phyloP scores from a whole-genome alignment of 1,139 yeast genomes.

The Pneumocystis sp. region DNA sequence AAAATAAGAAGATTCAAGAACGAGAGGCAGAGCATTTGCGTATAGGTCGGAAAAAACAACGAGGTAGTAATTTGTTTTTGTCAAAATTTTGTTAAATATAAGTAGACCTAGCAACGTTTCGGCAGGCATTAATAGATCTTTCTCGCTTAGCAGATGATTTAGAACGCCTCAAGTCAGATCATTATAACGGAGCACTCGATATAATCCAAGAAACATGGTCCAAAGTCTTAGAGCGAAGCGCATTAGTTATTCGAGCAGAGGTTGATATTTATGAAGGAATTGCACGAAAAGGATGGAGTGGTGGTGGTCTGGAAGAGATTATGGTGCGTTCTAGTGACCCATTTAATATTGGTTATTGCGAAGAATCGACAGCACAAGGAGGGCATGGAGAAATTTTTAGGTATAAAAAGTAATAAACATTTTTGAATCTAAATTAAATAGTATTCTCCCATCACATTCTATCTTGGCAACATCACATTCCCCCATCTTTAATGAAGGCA shows the following conservation, averaged over 20 bases:
- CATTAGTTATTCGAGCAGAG: conserved; percentile 60
- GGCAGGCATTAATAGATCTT: conserved; percentile 47
- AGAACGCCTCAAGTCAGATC: conserved; percentile 59
- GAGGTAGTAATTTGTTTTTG: conserved; percentile 43
- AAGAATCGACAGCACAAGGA: not conserved
- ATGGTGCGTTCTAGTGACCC: not conserved
- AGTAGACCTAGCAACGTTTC: conserved; percentile 40
- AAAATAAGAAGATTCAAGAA: conserved; percentile 34
- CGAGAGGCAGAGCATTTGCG: conserved; percentile 44
- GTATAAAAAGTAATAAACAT: not conserved
- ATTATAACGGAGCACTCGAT: conserved; percentile 45
- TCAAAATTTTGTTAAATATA: conserved; percentile 32
- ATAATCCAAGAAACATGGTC: conserved; percentile 47
- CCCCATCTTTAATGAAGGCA: not conserved
- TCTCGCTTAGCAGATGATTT: conserved; percentile 67
- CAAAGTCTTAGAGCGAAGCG: conserved; percentile 39
- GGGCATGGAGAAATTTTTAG: not conserved
- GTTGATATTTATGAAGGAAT: conserved; percentile 67
- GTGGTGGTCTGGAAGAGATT: not conserved
- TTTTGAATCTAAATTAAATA: not conserved
- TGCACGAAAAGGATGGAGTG: conserved; percentile 42
- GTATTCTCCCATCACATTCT: not conserved
- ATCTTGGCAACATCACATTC: not conserved
- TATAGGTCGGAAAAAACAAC: conserved; percentile 37
- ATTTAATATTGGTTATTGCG: not conserved